Evolutionary conservation across 495 filamentous ascomycete genomes (phyloP).

Genomic region (Neurospora intermedia): DNA sequence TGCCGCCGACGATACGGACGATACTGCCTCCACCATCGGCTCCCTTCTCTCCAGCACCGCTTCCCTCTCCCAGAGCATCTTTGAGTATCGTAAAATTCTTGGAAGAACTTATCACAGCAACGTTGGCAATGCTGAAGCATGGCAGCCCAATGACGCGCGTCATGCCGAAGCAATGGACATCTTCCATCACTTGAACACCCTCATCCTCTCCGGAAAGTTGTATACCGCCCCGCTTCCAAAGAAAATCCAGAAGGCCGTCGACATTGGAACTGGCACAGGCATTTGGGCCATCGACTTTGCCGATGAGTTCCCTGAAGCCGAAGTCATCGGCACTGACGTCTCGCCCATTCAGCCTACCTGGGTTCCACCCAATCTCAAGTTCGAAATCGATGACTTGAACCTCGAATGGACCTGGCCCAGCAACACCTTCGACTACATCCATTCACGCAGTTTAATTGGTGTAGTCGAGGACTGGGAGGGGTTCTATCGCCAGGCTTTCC

Average conservation of each 20-base stretch:
- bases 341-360: slow-evolving; percentile 43
- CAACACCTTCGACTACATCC: slow-evolving; percentile 52
- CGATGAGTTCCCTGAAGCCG: slow-evolving; percentile 38
- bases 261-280: slow-evolving; percentile 45
- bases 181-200: slow-evolving; percentile 4
- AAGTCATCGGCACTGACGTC: slow-evolving; percentile 53
- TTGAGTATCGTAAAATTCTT: slow-evolving; percentile 34
- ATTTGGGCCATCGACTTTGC: slow-evolving; percentile 18
- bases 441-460: slow-evolving; percentile 46
- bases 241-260: slow-evolving; percentile 40
- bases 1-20: not conserved
- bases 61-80: slow-evolving; percentile 34
- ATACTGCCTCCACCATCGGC: not conserved
- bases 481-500: slow-evolving; percentile 24
- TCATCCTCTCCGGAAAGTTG: slow-evolving; percentile 42
- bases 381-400: slow-evolving; percentile 49
- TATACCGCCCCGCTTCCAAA: slow-evolving; percentile 43
- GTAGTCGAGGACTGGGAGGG: slow-evolving; percentile 44
- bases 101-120: slow-evolving; percentile 29
- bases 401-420: slow-evolving; percentile 37
- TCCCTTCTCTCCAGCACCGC: slow-evolving; percentile 19
- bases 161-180: slow-evolving; percentile 15
- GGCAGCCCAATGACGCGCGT: slow-evolving; percentile 19
- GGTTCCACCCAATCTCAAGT: slow-evolving; percentile 41
- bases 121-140: not conserved